phyloP scores from a whole-genome alignment of 768 basidiomycete genomes.

The Naganishia friedmannii region DNA sequence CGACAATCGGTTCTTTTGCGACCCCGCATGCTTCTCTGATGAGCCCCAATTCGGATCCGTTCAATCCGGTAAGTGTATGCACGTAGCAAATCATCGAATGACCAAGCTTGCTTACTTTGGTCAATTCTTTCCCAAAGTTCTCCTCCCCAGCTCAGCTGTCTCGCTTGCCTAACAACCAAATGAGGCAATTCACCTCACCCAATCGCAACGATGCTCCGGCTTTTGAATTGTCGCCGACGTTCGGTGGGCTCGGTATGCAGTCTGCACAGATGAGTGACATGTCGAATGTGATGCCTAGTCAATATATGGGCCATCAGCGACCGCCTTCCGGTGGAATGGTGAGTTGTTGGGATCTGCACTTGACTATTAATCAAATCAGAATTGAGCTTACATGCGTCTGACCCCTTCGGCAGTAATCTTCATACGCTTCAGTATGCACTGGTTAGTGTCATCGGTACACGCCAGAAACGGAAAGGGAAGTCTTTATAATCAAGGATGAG shows the following conservation, averaged over 20 bases:
- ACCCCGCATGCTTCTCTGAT: slow-evolving; percentile 45
- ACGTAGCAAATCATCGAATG: not conserved
- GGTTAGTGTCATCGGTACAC: not conserved
- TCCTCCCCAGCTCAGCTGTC: slow-evolving; percentile 26
- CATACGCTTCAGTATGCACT: not conserved
- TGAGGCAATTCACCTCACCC: slow-evolving; percentile 44
- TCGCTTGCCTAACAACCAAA: slow-evolving; percentile 1
- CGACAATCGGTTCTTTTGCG: slow-evolving; percentile 40
- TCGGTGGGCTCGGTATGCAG: slow-evolving; percentile 49
- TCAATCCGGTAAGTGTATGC: slow-evolving; percentile 49
- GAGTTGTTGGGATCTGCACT: not conserved
- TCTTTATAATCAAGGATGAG: slow-evolving; percentile 20
- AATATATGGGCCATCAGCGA: not conserved
- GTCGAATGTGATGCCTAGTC: slow-evolving; percentile 3
- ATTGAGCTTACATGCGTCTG: not conserved
- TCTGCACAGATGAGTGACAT: slow-evolving; percentile 24
- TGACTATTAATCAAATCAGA: too few species aligned
- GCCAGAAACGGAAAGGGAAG: not conserved
- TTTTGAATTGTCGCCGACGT: slow-evolving; percentile 46
- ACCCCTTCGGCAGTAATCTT: not conserved
- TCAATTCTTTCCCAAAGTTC: slow-evolving; percentile 8
- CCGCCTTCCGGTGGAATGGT: slow-evolving; percentile 21
- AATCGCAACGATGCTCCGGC: slow-evolving; percentile 41
- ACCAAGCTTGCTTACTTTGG: not conserved
- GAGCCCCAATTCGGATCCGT: slow-evolving; percentile 50